Evolutionary conservation across 345 rosid genomes (phyloP).

Genomic region (Heritiera fomes): DNA sequence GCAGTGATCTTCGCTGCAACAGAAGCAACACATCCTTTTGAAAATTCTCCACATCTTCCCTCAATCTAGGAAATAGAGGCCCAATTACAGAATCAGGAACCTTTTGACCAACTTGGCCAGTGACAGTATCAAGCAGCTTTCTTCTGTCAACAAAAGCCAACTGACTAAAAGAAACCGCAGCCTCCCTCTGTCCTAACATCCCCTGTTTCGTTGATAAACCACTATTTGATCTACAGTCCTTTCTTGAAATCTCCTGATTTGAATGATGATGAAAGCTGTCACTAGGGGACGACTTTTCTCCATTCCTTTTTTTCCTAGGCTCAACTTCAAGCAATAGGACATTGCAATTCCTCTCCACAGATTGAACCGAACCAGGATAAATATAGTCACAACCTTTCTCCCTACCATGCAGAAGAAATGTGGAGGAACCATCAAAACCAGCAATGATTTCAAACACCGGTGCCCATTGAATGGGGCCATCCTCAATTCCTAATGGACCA

Average conservation of each 20-base stretch:
- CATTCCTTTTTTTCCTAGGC: conserved; percentile 38
- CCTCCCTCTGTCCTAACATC: conserved; percentile 34
- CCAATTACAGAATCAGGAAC: conserved; percentile 43
- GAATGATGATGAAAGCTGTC: conserved; percentile 42
- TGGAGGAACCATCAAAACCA: conserved; percentile 52
- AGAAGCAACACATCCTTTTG: conserved; percentile 41
- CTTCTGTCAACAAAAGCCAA: conserved; percentile 68
- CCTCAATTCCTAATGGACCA: conserved; percentile 71
- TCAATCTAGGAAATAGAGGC: conserved; percentile 53
- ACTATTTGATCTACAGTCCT: conserved; percentile 42
- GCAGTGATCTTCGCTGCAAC: conserved; percentile 60
- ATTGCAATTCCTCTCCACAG: conserved; percentile 61
- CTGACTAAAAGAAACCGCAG: conserved; percentile 52
- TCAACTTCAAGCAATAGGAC: conserved; percentile 77
- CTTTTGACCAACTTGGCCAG: conserved; percentile 45
- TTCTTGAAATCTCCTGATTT: conserved; percentile 35
- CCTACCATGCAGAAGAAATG: conserved; percentile 71
- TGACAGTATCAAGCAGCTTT: conserved; percentile 65
- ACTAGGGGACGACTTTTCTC: conserved; percentile 34
- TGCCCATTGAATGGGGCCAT: conserved; percentile 73
- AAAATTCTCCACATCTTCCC: conserved; percentile 50
- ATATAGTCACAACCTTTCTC: conserved; percentile 52
- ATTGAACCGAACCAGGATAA: conserved; percentile 64
- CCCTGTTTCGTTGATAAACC: conserved; percentile 37
- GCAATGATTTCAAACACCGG: conserved; percentile 75